A percentile compares a stretch with the other conserved stretches of the same genome.
Conservation (phyloP, 2,329 filamentous ascomycete species). For the Aspergillus arachidicola region DNA sequence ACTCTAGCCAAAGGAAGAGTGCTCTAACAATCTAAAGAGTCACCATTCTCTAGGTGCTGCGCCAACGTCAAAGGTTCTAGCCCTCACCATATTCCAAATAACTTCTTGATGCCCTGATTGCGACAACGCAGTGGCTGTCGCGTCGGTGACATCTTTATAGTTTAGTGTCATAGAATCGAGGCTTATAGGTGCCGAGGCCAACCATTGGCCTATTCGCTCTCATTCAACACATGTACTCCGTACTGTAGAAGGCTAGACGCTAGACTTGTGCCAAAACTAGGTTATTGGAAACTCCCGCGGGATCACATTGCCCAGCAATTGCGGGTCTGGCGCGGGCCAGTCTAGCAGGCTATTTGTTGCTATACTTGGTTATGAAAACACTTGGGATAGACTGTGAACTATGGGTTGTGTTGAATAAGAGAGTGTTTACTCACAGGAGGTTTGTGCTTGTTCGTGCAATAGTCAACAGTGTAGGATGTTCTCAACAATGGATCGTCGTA, state of each 20-base stretch:
- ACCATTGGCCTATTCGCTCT: not conserved
- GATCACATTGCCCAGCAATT: not conserved
- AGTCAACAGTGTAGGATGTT: not conserved
- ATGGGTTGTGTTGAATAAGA: not conserved
- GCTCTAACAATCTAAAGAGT: not conserved
- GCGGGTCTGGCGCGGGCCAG: not conserved
- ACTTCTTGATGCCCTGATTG: not conserved
- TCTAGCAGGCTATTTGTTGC: not conserved
- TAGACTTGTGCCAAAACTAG: not conserved
- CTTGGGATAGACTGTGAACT: not conserved
- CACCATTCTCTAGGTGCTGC: not conserved
- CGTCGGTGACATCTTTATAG: not conserved
- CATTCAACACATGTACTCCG: not conserved
- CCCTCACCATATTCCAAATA: not conserved
- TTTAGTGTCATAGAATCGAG: not conserved
- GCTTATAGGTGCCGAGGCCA: not conserved
- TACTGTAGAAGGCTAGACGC: too few relatives aligned
- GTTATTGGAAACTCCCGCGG: not conserved
- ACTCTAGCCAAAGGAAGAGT: not conserved
- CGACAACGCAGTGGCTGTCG: not conserved
- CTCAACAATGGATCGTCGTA: not conserved
- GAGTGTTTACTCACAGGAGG: too few relatives aligned
- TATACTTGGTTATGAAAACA: not conserved
- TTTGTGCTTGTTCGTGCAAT: not conserved
- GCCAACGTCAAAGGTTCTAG: not conserved